Evolutionary conservation across 331 rosid genomes (phyloP).

Genomic region (Saraca asoca): DNA sequence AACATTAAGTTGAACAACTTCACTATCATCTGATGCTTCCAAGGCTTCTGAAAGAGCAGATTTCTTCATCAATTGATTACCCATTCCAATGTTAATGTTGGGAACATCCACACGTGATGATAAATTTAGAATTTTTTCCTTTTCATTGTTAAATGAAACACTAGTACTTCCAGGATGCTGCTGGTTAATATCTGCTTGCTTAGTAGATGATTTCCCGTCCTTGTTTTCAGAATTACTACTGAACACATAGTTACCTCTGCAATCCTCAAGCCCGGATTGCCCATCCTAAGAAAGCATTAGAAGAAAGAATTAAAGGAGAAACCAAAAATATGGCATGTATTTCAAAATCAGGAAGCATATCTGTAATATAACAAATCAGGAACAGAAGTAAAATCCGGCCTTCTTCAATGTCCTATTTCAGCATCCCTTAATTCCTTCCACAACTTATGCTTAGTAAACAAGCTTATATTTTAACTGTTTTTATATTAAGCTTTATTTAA

Average conservation of each 20-base stretch:
- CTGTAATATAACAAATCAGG: not conserved
- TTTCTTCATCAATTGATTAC: conserved; percentile 24
- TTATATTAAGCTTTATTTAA: too few relatives aligned
- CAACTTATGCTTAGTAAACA: too few relatives aligned
- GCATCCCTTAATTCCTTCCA: not conserved
- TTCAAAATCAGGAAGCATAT: conserved; percentile 10
- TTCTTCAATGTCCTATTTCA: conserved; percentile 8
- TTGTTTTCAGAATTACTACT: conserved; percentile 46
- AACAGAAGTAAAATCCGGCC: not conserved
- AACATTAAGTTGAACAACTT: conserved; percentile 49
- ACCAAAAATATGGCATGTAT: conserved; percentile 6
- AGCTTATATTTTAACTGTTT: too few relatives aligned
- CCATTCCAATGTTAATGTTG: conserved; percentile 34
- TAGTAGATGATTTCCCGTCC: conserved; percentile 46
- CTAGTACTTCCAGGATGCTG: conserved; percentile 47
- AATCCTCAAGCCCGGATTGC: conserved; percentile 48
- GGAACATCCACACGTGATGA: conserved; percentile 36
- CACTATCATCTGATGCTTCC: conserved; percentile 60
- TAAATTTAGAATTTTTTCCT: conserved; percentile 44
- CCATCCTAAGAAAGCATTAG: conserved; percentile 59
- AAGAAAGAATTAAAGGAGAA: conserved; percentile 28
- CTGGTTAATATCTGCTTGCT: conserved; percentile 46
- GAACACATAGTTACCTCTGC: conserved; percentile 45
- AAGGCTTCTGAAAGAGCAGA: conserved; percentile 47
- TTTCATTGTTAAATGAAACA: conserved; percentile 36